Evolutionary conservation across 1,139 yeast species (phyloP).

Genomic region (Taphrina flavorubra): DNA sequence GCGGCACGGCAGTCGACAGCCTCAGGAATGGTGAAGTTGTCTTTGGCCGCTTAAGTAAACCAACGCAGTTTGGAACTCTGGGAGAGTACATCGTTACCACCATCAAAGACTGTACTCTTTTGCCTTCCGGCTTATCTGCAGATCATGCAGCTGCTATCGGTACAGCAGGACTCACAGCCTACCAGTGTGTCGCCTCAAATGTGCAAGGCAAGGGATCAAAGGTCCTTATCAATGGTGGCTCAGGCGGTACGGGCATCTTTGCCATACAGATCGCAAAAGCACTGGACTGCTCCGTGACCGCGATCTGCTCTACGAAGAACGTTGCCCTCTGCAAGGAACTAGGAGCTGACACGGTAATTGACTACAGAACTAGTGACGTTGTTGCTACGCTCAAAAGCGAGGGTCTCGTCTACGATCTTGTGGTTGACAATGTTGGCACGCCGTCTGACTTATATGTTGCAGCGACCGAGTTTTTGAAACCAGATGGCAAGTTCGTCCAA

Average conservation of each 20-base stretch:
- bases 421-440: conserved; percentile 42
- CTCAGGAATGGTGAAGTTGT: conserved; percentile 32
- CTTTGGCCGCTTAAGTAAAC: conserved; percentile 20
- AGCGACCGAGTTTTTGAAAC: conserved; percentile 27
- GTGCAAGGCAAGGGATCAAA: conserved; percentile 26
- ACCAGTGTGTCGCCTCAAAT: conserved; percentile 30
- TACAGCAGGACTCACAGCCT: conserved; percentile 41
- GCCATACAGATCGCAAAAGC: conserved; percentile 40
- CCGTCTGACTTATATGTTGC: conserved; percentile 25
- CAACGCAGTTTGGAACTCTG: conserved; percentile 32
- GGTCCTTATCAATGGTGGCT: conserved; percentile 41
- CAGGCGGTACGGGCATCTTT: conserved; percentile 42
- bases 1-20: conserved; percentile 30
- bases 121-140: conserved; percentile 22
- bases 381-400: conserved; percentile 11
- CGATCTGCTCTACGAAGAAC: conserved; percentile 38
- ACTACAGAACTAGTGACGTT: conserved; percentile 35
- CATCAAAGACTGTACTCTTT: background rate
- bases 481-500: conserved; percentile 34
- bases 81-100: conserved; percentile 28
- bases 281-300: conserved; percentile 37
- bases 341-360: conserved; percentile 41
- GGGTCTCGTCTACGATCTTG: conserved; percentile 34
- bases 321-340: conserved; percentile 28
- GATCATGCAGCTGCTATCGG: conserved; percentile 41